Base-by-base conservation (phyloP, 345 rosid species). In the Trapa bicornis region DNA sequence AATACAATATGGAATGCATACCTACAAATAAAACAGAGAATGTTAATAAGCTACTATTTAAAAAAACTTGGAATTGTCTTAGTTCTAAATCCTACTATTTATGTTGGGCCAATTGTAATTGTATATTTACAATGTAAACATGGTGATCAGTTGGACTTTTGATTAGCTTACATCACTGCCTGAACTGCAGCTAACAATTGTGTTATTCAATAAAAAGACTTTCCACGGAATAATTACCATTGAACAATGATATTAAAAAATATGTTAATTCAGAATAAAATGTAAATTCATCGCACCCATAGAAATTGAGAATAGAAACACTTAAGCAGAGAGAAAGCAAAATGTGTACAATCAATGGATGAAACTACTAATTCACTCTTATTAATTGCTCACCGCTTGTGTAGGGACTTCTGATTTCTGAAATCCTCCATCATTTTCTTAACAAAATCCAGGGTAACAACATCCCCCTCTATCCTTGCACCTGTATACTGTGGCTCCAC, bases 401-500 rank as follows among this genome's bases (percentile, higher is more conserved):
- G 99, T 73, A 94, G 80, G 81, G 80, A 81, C 76, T 91, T 91
- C 42, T 94, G 91, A 74, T 85, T 81, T 84, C 82, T 89, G 85
- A 94, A 94, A 71, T 91, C 96, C 29, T 91, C 97, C 85, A 89
- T 84, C 99, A 94, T 89, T 74, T 82, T 85, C 78, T 83, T 87
- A 71, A 94, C 91, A 85, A 94, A 94, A 74, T 91, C 96, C 79
- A 87, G 80, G 33, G 99, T 82, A 42, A 94, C 81, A 72, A 76
- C 84, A 66, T 91, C 97, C 22, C 96, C 97, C 75, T 85, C 96
- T 45, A 94, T 89, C 79, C 87, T 86, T 65, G 99, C 97, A 72
- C 99, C 99, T 29, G 87, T 73, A 67, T 91, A 94, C 50, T 89
- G 96, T 47, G 97, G 93, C 87, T 94, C 99, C 81, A 94, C 97